Percentiles rank a stretch among this genome's conserved stretches.
Evolutionary conservation across 306 rosid genomes (phyloP).

Genomic region (Boehmeria nivea): DNA sequence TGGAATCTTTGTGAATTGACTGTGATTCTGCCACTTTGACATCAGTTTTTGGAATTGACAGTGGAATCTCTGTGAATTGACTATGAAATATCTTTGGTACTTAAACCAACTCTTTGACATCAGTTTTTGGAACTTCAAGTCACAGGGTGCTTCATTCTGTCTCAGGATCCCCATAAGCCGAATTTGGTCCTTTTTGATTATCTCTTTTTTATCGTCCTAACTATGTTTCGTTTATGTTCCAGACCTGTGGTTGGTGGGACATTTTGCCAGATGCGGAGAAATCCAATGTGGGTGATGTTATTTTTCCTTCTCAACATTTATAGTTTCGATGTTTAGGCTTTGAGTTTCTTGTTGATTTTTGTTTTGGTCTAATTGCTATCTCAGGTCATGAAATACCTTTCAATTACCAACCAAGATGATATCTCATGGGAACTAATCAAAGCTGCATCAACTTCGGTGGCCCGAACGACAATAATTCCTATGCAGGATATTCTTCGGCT

Average conservation of each 20-base stretch:
- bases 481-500: slow-evolving; percentile 87
- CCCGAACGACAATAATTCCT: slow-evolving; percentile 75
- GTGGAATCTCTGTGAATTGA: no score
- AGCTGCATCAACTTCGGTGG: slow-evolving; percentile 62
- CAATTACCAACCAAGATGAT: slow-evolving; percentile 49
- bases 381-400: slow-evolving; percentile 70
- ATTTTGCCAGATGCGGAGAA: slow-evolving; percentile 66
- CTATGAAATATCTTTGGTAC: no score
- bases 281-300: slow-evolving; percentile 47
- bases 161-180: no score
- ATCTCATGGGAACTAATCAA: slow-evolving; percentile 68
- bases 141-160: no score
- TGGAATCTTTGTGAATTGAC: neutral
- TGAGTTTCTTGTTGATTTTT: slow-evolving; percentile 5
- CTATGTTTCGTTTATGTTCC: slow-evolving; percentile 15
- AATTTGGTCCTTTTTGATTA: no score
- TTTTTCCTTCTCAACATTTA: neutral
- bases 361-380: neutral
- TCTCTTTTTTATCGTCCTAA: slow-evolving; percentile 27
- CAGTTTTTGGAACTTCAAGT: no score
- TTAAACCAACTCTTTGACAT: no score
- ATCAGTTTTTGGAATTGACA: no score
- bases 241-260: slow-evolving; percentile 95
- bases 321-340: slow-evolving; percentile 3
- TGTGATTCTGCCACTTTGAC: neutral